Evolutionary conservation across 306 rosid species (phyloP), one percentile per base, ranked within the genome.

Genomic region (Malus fusca): DNA sequence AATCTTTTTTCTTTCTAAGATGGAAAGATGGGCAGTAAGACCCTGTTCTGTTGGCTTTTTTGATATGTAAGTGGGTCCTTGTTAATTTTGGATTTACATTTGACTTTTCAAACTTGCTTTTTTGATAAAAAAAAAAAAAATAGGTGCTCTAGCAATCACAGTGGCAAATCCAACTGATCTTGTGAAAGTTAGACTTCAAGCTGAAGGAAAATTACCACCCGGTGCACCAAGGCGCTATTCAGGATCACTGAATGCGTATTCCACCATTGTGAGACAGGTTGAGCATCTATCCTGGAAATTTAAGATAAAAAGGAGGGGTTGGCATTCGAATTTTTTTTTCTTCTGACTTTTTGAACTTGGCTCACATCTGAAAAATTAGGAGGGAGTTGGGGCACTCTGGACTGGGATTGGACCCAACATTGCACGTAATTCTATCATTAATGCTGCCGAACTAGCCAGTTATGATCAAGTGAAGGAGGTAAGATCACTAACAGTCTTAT

Each of bases 391-490:
- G 63, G 96, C 95, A n/a, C 97, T 95, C 53, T 95, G 98, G 98
- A 95, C 97, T 62, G 98, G 98, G 51, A 15, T 95, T 42, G 98
- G 98, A 78, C 98, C 98, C 74, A 95, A 95, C 72, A n/a, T 95
- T 18, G 92, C 95, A 48, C 88, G 98, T 86, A 95, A 95, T 77
- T 97, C 92, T 60, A 92, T 95, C 82, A 95, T 95, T 64, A 95
- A 95, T 71, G 98, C 98, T 72, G 98, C 98, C 59, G 98, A 95
- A 79, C 88, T 95, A 74, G 98, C 98, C 63, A 95, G 97, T 84
- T 95, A 92, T 76, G 98, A 92, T 85, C 96, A 95, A 92, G 98
- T 95, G 87, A 95, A 95, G 82, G 75, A 95, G 91, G 98, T 90
- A 43, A 65, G 60, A 28, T 68, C 68, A 61, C 17, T 8, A 17